These are phyloP conservation scores for Erysimum cheiranthoides DNA, from an alignment of 345 rosid species.

Conservation along the genomic window DNA sequence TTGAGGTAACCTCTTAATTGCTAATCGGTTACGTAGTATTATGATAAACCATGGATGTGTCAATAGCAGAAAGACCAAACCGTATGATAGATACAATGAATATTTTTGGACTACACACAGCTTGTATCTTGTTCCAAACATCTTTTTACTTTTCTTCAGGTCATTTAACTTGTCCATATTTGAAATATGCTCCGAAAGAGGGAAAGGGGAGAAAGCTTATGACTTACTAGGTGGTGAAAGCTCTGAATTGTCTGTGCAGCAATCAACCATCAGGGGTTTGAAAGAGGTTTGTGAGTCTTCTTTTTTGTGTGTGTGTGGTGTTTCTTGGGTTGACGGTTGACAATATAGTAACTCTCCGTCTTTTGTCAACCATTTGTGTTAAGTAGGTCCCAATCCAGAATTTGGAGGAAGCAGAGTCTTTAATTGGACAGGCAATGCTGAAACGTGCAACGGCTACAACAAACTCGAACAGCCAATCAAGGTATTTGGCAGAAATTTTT, in stretches of 20 bases:
- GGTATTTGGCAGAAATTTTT: slow-evolving; percentile 49
- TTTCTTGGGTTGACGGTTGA: slow-evolving; percentile 9
- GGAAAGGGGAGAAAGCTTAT: slow-evolving; percentile 71
- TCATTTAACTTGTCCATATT: slow-evolving; percentile 67
- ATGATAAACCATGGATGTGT: not conserved
- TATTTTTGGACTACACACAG: slow-evolving; percentile 12
- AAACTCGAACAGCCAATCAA: slow-evolving; percentile 79
- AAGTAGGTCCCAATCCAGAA: slow-evolving; percentile 58
- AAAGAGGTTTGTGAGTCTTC: slow-evolving; percentile 59
- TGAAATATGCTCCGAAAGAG: slow-evolving; percentile 81
- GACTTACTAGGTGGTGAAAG: slow-evolving; percentile 66
- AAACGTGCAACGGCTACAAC: slow-evolving; percentile 86
- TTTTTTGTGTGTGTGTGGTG: not conserved
- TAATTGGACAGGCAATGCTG: slow-evolving; percentile 74
- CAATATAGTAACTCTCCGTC: slow-evolving; percentile 17
- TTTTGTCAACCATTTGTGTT: slow-evolving; percentile 15
- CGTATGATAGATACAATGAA: slow-evolving; percentile 3
- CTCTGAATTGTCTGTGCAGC: slow-evolving; percentile 68
- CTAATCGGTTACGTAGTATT: not conserved
- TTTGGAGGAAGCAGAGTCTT: slow-evolving; percentile 67
- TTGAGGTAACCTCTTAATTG: slow-evolving; percentile 52
- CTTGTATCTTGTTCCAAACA: not conserved
- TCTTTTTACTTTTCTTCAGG: slow-evolving; percentile 50
- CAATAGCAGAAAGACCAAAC: not conserved
- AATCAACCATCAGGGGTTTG: slow-evolving; percentile 71